phyloP scores from a whole-genome alignment of 2,329 filamentous ascomycete genomes.

The Fusarium heterosporum region DNA sequence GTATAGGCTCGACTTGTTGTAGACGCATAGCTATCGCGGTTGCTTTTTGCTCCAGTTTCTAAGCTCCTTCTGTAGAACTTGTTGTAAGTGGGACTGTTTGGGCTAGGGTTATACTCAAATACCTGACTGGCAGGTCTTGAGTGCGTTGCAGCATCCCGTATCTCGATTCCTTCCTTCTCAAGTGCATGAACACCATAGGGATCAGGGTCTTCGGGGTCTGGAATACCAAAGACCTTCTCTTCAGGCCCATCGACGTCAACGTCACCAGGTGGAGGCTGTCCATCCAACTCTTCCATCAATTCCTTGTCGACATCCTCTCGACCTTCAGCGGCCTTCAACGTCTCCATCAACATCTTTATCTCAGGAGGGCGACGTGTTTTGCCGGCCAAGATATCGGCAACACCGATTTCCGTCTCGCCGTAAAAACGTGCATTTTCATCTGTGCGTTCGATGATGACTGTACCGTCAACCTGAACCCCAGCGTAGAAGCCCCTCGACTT shows the following conservation, averaged over 20 bases:
- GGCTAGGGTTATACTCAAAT: slow-evolving; percentile 54
- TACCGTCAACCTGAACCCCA: slow-evolving; percentile 87
- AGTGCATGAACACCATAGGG: slow-evolving; percentile 54
- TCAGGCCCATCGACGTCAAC: slow-evolving; percentile 49
- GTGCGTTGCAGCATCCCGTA: slow-evolving; percentile 52
- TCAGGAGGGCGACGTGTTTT: slow-evolving; percentile 50
- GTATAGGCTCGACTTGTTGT: slow-evolving; percentile 32
- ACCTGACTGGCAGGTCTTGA: slow-evolving; percentile 51
- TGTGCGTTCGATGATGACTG: slow-evolving; percentile 82
- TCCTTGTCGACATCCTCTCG: slow-evolving; percentile 49
- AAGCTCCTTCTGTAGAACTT: slow-evolving; percentile 50
- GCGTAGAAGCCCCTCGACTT: slow-evolving; percentile 90
- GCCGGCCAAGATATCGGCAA: slow-evolving; percentile 60
- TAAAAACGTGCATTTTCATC: slow-evolving; percentile 91
- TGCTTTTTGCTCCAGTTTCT: slow-evolving; percentile 37
- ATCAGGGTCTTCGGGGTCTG: slow-evolving; percentile 53
- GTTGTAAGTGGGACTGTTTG: slow-evolving; percentile 53
- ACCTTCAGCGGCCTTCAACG: slow-evolving; percentile 51
- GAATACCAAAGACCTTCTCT: slow-evolving; percentile 52
- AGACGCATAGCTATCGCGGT: slow-evolving; percentile 39
- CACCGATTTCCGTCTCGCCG: slow-evolving; percentile 66
- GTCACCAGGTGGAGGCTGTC: slow-evolving; percentile 53
- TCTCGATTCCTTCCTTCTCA: slow-evolving; percentile 52
- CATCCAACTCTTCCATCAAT: slow-evolving; percentile 51
- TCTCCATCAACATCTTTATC: slow-evolving; percentile 51